Conservation (phyloP, 371 early-diverging fungal genomes). For the Apophysomyces elegans region DNA sequence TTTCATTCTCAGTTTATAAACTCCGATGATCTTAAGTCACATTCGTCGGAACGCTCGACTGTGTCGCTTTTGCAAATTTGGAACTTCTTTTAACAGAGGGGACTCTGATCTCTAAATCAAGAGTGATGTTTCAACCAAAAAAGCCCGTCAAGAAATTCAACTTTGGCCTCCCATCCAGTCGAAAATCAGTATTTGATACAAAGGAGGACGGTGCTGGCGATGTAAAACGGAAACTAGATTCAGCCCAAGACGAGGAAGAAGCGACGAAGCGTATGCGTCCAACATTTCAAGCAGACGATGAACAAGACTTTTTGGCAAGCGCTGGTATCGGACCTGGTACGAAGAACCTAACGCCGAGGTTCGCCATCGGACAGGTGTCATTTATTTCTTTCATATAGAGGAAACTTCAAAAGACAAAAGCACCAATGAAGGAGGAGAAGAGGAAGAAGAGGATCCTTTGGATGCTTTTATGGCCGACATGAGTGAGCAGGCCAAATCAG, state of each 20-base stretch:
- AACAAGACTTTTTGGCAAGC: slow-evolving; percentile 28
- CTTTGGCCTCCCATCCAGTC: slow-evolving; percentile 21
- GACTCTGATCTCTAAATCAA: background rate
- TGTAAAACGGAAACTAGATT: slow-evolving; percentile 10
- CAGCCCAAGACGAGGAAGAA: slow-evolving; percentile 14
- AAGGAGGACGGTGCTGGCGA: background rate
- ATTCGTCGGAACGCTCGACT: no score
- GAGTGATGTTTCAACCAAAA: slow-evolving; percentile 13
- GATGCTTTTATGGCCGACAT: slow-evolving; percentile 92
- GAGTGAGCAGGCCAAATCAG: slow-evolving; percentile 58
- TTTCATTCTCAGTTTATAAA: no score
- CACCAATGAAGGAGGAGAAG: slow-evolving; percentile 26
- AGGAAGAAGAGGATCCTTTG: slow-evolving; percentile 80
- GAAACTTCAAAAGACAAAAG: slow-evolving; percentile 13
- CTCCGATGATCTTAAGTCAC: no score
- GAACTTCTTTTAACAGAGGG: no score
- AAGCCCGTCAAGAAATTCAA: slow-evolving; percentile 24
- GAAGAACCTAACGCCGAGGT: slow-evolving; percentile 8
- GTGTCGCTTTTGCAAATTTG: no score
- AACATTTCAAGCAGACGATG: slow-evolving; percentile 25
- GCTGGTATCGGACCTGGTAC: slow-evolving; percentile 27
- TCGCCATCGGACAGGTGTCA: slow-evolving; percentile 6
- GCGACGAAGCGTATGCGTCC: slow-evolving; percentile 18
- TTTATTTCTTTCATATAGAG: slow-evolving; percentile 11
- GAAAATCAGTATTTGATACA: background rate